phyloP scores from a whole-genome alignment of 345 rosid genomes.

The Sisymbrium irio region DNA sequence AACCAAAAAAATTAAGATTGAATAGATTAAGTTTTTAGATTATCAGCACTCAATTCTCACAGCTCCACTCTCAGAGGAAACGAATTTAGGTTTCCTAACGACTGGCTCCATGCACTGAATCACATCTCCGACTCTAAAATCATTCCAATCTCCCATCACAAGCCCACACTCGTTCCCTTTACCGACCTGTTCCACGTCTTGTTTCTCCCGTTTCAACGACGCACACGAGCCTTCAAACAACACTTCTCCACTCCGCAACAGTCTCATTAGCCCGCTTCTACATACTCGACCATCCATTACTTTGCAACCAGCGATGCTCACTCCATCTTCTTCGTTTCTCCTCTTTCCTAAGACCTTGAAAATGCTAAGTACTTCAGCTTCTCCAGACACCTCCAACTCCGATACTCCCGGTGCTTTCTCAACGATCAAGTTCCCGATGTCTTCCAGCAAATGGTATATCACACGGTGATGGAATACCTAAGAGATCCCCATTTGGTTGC shows the following conservation, averaged over 20 bases:
- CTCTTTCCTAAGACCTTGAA: slow-evolving; percentile 84
- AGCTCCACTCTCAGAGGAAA: slow-evolving; percentile 85
- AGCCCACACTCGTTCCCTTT: slow-evolving; percentile 91
- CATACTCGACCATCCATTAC: slow-evolving; percentile 67
- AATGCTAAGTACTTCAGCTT: slow-evolving; percentile 71
- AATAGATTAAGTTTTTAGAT: background rate
- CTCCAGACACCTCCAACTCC: slow-evolving; percentile 79
- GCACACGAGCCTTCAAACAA: slow-evolving; percentile 74
- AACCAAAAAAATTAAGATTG: background rate
- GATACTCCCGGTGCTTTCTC: slow-evolving; percentile 83
- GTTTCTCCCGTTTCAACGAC: slow-evolving; percentile 84
- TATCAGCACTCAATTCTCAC: slow-evolving; percentile 69
- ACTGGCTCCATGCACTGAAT: slow-evolving; percentile 84
- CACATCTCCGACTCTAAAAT: slow-evolving; percentile 76
- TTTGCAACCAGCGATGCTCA: slow-evolving; percentile 88
- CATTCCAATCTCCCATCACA: slow-evolving; percentile 62
- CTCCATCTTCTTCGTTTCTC: slow-evolving; percentile 60
- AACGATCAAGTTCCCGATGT: slow-evolving; percentile 76
- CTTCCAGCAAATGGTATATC: slow-evolving; percentile 88
- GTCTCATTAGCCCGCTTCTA: slow-evolving; percentile 68
- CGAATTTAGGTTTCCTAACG: slow-evolving; percentile 76
- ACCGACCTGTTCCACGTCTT: slow-evolving; percentile 78
- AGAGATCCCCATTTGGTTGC: slow-evolving; percentile 4
- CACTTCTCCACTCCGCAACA: slow-evolving; percentile 84
- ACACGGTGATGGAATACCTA: slow-evolving; percentile 74